Evolutionary conservation across 2,329 filamentous ascomycete species (phyloP), one percentile per base, ranked within the genome.

Genomic region (Aspergillus caelatus): DNA sequence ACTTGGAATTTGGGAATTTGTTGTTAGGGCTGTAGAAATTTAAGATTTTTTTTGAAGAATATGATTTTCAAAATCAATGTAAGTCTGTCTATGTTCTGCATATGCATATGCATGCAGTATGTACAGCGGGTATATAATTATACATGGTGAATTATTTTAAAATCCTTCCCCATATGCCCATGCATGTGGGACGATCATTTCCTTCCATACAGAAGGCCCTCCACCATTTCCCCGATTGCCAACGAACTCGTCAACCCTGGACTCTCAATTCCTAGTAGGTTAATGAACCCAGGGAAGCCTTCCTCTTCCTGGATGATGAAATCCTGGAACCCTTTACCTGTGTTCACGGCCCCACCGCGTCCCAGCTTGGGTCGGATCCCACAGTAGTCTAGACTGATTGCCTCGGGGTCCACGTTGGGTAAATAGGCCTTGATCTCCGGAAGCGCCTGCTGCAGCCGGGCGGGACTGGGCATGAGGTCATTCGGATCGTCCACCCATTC

Each of bases 231-330:
- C 4, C 85, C 94, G 78, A 97, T 94, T 1, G 93, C 93, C 80
- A 98, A 79, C 70, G 86, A 88, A 76, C 92, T 95, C 54, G 94
- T 98, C 77, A 98, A 79, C 5, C 94, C 94, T 0, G 94, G 94
- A 77, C 92, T 96, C 82, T 98, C 94, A 70, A 97, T 97, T 0
- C 93, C 94, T 70, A 98, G 74, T 68, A 98, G 75, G 81, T 97
- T 97, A 10, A 98, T 85, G 85, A 94, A 97, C 2, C 92, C 94
- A 2, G 86, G 80, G 71, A 87, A 93, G 0, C 91, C 93, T 1
- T 92, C 86, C 78, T 97, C 94, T 70, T 85, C 87, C 65, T 84
- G 79, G 53, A 99, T 90, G 19, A 92, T 83, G 74, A 99, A 98
- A 76, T 99, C 95, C 65, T 90, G 84, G 73, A 96, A 96, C 0